These are phyloP conservation scores for Neonectria magnoliae DNA, from an alignment of 2,329 filamentous ascomycete species.

Conservation along the genomic window DNA sequence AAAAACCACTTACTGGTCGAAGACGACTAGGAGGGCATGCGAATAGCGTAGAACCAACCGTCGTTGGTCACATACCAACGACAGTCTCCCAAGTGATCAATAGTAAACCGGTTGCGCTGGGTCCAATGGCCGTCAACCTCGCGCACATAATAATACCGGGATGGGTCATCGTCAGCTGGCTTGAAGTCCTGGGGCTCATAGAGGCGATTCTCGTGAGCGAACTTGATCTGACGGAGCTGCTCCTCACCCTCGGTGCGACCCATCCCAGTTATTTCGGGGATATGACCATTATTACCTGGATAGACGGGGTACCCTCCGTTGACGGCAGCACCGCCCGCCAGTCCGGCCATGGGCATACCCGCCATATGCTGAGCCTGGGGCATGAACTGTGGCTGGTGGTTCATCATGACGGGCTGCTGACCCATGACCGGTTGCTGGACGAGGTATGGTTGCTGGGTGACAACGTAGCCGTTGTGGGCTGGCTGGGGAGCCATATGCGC, in stretches of 20 bases:
- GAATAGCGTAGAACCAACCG: slow-evolving; percentile 70
- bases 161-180: slow-evolving; percentile 68
- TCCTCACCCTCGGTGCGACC: slow-evolving; percentile 62
- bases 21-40: slow-evolving; percentile 53
- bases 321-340: slow-evolving; percentile 37
- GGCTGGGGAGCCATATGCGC: slow-evolving; percentile 43
- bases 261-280: slow-evolving; percentile 62
- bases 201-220: slow-evolving; percentile 60
- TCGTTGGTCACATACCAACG: slow-evolving; percentile 69
- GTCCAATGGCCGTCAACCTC: slow-evolving; percentile 70
- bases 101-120: slow-evolving; percentile 67
- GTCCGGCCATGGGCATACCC: slow-evolving; percentile 39
- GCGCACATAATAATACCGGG: slow-evolving; percentile 69
- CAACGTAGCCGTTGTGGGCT: slow-evolving; percentile 42
- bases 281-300: slow-evolving; percentile 53
- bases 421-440: slow-evolving; percentile 46
- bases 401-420: slow-evolving; percentile 47
- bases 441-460: slow-evolving; percentile 48
- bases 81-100: slow-evolving; percentile 66
- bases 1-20: slow-evolving; percentile 23
- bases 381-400: slow-evolving; percentile 41
- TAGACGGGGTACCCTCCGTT: slow-evolving; percentile 46
- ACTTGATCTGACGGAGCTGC: slow-evolving; percentile 57
- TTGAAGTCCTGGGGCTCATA: slow-evolving; percentile 71
- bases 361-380: slow-evolving; percentile 42